Evolutionary conservation across 768 basidiomycete genomes (phyloP), one percentile per base, ranked within the genome.

Genomic region (Xerocomellus amylosporus): DNA sequence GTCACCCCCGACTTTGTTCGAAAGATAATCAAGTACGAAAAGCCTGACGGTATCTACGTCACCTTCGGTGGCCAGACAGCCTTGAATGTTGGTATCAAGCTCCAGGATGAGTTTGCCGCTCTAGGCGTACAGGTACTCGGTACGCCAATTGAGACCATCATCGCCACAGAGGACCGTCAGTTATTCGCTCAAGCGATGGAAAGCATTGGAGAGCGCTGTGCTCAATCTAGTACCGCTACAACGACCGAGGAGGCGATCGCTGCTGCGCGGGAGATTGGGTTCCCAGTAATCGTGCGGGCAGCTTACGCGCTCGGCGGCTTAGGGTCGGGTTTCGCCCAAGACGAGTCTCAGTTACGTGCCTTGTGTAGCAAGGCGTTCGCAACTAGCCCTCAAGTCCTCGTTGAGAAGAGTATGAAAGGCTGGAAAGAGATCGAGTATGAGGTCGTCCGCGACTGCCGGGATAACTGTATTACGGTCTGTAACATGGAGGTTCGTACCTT

Each of bases 341-440:
- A 97, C 64, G 94, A 95, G 70, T 77, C 72, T n/a, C 90, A 98
- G 76, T 77, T 99, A 54, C 81, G 84, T 58, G 88, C 89, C 31
- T 76, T 99, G 19, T 98, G 95, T 68, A 81, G 79, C 61, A 97
- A 95, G 75, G 96, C 97, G 10, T 98, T 99, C 67, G 95, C 96
- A 42, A 98, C 93, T 14, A 94, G 92, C 63, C 94, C 96, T 41
- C 97, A 98, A 73, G 95, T 99, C 0, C 79, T 99, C n/a, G 93
- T 99, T 15, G 97, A 99, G 79, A 95, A 86, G 80, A 94, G 91
- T 64, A 98, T 98, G 96, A 98, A 98, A 75, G 96, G 96, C 3
- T 99, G 96, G 96, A 98, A 99, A 75, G 96, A 99, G 78, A 96
- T 99, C 61, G 96, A 99, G 76, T 99, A 99, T 64, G 96, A 99